These are phyloP conservation scores for Aspergillus udagawae DNA, from an alignment of 2,329 filamentous ascomycete genomes.

Conservation along the genomic window DNA sequence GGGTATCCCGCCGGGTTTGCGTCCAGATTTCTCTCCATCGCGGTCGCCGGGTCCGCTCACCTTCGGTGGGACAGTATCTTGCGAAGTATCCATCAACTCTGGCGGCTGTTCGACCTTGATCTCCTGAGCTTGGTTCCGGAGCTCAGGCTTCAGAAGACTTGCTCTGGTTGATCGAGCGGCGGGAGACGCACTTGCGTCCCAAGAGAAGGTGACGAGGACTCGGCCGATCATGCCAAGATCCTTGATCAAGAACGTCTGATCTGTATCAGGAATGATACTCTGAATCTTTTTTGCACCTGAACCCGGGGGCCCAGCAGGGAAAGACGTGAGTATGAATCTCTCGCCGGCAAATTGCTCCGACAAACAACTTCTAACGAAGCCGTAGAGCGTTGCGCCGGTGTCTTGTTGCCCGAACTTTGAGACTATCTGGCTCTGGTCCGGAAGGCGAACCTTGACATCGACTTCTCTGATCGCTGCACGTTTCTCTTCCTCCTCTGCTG, in stretches of 20 bases:
- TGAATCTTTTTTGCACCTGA: constrained; percentile 16
- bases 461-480: constrained; percentile 65
- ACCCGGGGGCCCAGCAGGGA: constrained; percentile 29
- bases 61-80: constrained; percentile 39
- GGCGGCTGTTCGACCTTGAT: constrained; percentile 48
- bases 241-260: constrained; percentile 58
- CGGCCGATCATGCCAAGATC: constrained; percentile 67
- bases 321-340: constrained; percentile 68
- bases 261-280: constrained; percentile 40
- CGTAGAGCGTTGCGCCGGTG: constrained; percentile 68
- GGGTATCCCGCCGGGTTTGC: constrained; percentile 47
- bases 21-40: constrained; percentile 28
- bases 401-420: constrained; percentile 66
- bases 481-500: constrained; percentile 61
- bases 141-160: constrained; percentile 58
- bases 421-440: constrained; percentile 75
- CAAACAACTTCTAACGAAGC: constrained; percentile 69
- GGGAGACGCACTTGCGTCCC: constrained; percentile 61
- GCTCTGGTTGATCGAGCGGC: constrained; percentile 48
- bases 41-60: constrained; percentile 23
- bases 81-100: constrained; percentile 52
- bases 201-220: constrained; percentile 72
- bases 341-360: constrained; percentile 52
- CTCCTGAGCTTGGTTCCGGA: constrained; percentile 61
- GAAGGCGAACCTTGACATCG: constrained; percentile 77